These are phyloP conservation scores for Wallacemonas sp. DNA, from an alignment of 208 protist species.

Conservation along the genomic window DNA sequence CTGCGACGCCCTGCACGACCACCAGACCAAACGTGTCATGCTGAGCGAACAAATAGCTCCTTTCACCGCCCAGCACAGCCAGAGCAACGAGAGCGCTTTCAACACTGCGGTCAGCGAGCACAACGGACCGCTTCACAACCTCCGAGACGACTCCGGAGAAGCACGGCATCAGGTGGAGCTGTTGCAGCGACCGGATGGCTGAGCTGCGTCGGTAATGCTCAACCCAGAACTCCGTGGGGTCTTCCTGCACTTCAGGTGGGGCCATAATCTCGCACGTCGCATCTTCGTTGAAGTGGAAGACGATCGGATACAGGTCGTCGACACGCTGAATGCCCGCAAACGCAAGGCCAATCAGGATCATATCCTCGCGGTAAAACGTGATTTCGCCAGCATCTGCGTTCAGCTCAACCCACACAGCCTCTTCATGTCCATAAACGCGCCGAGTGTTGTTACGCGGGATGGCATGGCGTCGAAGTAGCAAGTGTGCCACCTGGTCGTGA, in stretches of 20 bases:
- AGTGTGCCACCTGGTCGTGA: slow-evolving; percentile 79
- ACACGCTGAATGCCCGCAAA: slow-evolving; percentile 76
- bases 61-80: slow-evolving; percentile 78
- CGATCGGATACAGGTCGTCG: slow-evolving; percentile 84
- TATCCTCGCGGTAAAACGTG: slow-evolving; percentile 85
- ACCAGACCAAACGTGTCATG: slow-evolving; percentile 84
- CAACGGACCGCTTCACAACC: slow-evolving; percentile 65
- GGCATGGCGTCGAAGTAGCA: slow-evolving; percentile 61
- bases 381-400: slow-evolving; percentile 86
- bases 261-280: slow-evolving; percentile 81
- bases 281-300: slow-evolving; percentile 89
- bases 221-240: slow-evolving; percentile 49
- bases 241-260: slow-evolving; percentile 43
- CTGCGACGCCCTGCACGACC: slow-evolving; percentile 69
- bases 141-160: slow-evolving; percentile 63
- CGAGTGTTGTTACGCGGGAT: slow-evolving; percentile 75
- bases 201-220: slow-evolving; percentile 61
- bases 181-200: slow-evolving; percentile 70
- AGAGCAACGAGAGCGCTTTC: slow-evolving; percentile 75
- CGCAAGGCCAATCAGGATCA: slow-evolving; percentile 79
- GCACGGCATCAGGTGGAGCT: slow-evolving; percentile 67
- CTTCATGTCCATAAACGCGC: slow-evolving; percentile 82
- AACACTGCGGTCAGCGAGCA: slow-evolving; percentile 52
- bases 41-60: slow-evolving; percentile 77
- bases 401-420: slow-evolving; percentile 88